Base-by-base conservation (phyloP, 257 asterid species). In the Knoxia roxburghii region DNA sequence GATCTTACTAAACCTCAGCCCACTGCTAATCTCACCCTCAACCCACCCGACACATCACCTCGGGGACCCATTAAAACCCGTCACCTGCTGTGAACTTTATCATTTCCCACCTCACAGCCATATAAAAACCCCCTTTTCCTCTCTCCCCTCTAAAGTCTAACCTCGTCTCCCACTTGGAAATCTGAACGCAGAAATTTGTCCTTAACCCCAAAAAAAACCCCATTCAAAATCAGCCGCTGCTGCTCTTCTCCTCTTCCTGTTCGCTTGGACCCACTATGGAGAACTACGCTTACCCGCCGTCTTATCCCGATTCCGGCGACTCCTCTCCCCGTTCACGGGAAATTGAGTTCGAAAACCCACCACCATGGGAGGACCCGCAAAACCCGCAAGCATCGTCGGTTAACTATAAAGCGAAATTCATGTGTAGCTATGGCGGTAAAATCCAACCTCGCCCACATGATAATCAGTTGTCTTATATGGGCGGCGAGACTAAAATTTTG, bases 351-450 rank as follows among this genome's bases (percentile, higher is more conserved):
- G 99, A 93, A 24, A 90, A 86, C 30, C 79, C 90, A 30, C 71
- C 94, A 23, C 86, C 95, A 30, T 87, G 94, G 97, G 97, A 90
- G 71, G 97, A 89, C 45, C 32, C 71, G 17, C 91, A 82, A 66
- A 75, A 78, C 57, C 84, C 75, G 29, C 87, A 68, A 53, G n/a
- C n/a, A n/a, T 89, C 74, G 2, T 83, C 85, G 26, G 21, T 79
- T 2, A 75, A 75, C 59, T 84, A 75, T 57, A 88, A 76, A 51
- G 96, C 88, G 54, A 94, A 94, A 79, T 87, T 94, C 71, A 81
- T 94, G 95, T 94, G 99, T 77, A 94, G 99, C 59, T 90, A 88
- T 54, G 99, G 95, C 6, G 99, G 99, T 26, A 94, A 88, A 78
- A 90, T 94, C 61, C 88, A 85, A 48, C 97, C 99, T 8, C 87